These are phyloP conservation scores for Zygosaccharomyces kombuchaensis DNA, from an alignment of 805 yeast species.

Conservation along the genomic window DNA sequence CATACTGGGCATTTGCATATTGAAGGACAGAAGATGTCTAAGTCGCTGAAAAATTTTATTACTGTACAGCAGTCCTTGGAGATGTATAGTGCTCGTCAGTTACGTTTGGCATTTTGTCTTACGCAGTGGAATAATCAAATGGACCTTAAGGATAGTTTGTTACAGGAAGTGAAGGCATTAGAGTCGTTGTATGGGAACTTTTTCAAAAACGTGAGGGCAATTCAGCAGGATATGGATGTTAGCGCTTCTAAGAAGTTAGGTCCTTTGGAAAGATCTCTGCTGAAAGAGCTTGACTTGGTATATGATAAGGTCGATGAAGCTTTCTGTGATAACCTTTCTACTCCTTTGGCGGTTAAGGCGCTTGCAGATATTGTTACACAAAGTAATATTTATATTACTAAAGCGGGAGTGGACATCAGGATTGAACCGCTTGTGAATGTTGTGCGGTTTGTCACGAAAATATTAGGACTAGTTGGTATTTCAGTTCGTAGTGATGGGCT, in stretches of 20 bases:
- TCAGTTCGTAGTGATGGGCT: conserved; percentile 60
- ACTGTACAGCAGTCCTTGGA: conserved; percentile 86
- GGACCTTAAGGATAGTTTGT: conserved; percentile 81
- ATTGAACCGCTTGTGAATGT: conserved; percentile 64
- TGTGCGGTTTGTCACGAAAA: conserved; percentile 66
- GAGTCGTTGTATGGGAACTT: conserved; percentile 77
- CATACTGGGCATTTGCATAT: conserved; percentile 98
- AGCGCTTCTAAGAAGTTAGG: conserved; percentile 60
- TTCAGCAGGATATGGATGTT: conserved; percentile 65
- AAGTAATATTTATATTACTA: conserved; percentile 66
- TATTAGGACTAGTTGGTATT: conserved; percentile 72
- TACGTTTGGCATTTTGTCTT: conserved; percentile 85
- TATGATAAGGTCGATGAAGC: conserved; percentile 65
- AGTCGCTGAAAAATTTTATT: conserved; percentile 89
- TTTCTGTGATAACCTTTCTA: conserved; percentile 83
- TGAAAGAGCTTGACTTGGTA: conserved; percentile 45
- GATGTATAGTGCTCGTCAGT: conserved; percentile 69
- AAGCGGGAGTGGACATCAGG: conserved; percentile 47
- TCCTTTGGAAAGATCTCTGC: conserved; percentile 50
- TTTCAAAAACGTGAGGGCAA: conserved; percentile 82
- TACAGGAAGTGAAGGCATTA: conserved; percentile 68
- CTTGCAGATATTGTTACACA: conserved; percentile 65
- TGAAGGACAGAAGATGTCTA: conserved; percentile 98
- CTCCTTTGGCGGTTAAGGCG: conserved; percentile 66
- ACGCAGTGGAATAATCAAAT: conserved; percentile 90